Conservation (phyloP, 257 asterid genomes). For the Solanum megistacrolobum region DNA sequence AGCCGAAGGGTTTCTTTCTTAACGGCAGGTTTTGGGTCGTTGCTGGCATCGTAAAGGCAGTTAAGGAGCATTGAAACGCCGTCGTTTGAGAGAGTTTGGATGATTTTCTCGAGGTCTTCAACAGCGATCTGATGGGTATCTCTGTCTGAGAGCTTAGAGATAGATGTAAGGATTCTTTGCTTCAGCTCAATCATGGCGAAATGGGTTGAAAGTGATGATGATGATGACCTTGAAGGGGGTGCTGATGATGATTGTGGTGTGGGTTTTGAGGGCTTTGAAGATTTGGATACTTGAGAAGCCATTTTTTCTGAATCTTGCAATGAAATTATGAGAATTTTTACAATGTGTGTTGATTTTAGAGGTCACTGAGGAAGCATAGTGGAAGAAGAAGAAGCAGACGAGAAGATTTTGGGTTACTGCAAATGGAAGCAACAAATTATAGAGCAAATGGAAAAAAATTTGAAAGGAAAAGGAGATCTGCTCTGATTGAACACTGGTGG, state of each 20-base stretch:
- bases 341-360: neutral
- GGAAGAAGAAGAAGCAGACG: neutral
- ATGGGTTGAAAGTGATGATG: conserved; percentile 57
- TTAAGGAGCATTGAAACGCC: conserved; percentile 87
- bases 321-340: neutral
- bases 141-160: conserved; percentile 89
- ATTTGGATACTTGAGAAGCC: conserved; percentile 21
- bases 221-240: conserved; percentile 27
- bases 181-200: conserved; percentile 88
- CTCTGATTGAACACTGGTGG: no score
- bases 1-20: conserved; percentile 83
- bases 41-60: conserved; percentile 84
- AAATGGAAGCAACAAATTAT: neutral
- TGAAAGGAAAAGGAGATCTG: neutral
- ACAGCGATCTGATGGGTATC: conserved; percentile 99
- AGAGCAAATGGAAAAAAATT: neutral
- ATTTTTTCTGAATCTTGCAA: neutral
- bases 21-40: conserved; percentile 75
- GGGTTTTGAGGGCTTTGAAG: conserved; percentile 42
- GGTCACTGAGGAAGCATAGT: neutral
- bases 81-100: conserved; percentile 65
- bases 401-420: neutral
- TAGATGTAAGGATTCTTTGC: conserved; percentile 78
- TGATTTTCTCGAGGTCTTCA: conserved; percentile 80
- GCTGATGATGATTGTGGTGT: conserved; percentile 26